Evolutionary conservation across 805 yeast genomes (phyloP).

Genomic region (Yamadazyma sp.): DNA sequence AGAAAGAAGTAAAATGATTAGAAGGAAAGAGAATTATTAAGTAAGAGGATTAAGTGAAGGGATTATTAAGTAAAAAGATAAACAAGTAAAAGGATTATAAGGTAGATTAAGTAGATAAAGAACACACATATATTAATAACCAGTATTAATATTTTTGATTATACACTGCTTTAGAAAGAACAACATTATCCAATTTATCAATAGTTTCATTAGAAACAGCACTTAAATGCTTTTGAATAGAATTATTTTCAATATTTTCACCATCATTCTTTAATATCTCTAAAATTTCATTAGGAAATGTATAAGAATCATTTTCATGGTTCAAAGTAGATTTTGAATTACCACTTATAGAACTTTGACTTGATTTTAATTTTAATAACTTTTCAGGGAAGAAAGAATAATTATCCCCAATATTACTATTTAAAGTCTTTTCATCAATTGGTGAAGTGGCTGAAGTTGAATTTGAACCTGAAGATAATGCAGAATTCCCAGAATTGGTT

Average conservation of each 20-base stretch:
- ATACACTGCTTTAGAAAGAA: slow-evolving; percentile 2
- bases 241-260: not conserved
- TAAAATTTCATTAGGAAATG: slow-evolving; percentile 11
- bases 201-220: slow-evolving; percentile 1
- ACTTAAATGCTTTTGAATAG: slow-evolving; percentile 4
- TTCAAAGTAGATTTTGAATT: slow-evolving; percentile 3
- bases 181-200: slow-evolving; percentile 1
- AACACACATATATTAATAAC: too few species aligned
- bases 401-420: slow-evolving; percentile 1
- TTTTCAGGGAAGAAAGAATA: slow-evolving; percentile 15
- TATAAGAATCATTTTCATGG: not conserved
- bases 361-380: slow-evolving; percentile 8
- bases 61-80: too few species aligned
- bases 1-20: too few species aligned
- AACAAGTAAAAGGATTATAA: too few species aligned
- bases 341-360: not conserved
- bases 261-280: slow-evolving; percentile 9
- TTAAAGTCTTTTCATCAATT: slow-evolving; percentile 11
- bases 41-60: too few species aligned
- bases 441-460: slow-evolving; percentile 2
- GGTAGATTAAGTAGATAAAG: too few species aligned
- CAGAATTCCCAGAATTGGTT: slow-evolving; percentile 7
- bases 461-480: not conserved
- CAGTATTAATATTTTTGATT: slow-evolving; percentile 4
- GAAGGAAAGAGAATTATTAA: too few species aligned